Base-by-base conservation (phyloP, 305 asterid species). In the Fraxinus floribunda region DNA sequence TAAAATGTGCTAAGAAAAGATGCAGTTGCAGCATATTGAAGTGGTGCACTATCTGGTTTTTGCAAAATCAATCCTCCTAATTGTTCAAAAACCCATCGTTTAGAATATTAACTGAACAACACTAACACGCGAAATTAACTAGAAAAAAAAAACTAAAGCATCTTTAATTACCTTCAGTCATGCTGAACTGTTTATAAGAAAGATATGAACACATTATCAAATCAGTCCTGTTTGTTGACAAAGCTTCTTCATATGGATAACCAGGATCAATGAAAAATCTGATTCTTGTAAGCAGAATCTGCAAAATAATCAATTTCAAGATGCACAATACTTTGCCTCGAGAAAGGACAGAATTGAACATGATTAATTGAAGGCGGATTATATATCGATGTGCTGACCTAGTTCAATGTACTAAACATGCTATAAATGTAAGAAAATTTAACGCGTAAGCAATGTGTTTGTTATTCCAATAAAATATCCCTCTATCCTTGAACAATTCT, bases 1-100 rank as follows among this genome's bases (percentile, higher is more conserved):
- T 92, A 91, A 57, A 92, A 13, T 87, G 91, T 92, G 80, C 91
- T 85, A 78, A 91, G 92, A 68, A 91, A 91, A 36, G 92, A 84
- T 57, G 93, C 89, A 2, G 91, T 90, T 78, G 84, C 96, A 80
- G 89, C 90, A 88, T 87, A 89, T 36, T 89, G 90, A 73, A 90
- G 86, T 18, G 88, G 85, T 78, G 89, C 84, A 75, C 75, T 81
- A 79, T 88, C 89, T 73, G 88, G 90, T 81, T 86, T 91, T 73
- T 81, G 79, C 18, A 91, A 81, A 71, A 91, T 80, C 80, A 90
- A 66, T 71, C 94, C 93, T 78, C 97, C 93, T 89, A 13, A 83
- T 22, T 46, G 64, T 38, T 20, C 15, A 0, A 16, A 32, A 66
- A 39, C 72, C 15, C 3, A 7, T 79, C 10, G 34, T n/a, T 78